Evolutionary conservation across 139 green algal species (phyloP).

Genomic region (Eudorina sp.): DNA sequence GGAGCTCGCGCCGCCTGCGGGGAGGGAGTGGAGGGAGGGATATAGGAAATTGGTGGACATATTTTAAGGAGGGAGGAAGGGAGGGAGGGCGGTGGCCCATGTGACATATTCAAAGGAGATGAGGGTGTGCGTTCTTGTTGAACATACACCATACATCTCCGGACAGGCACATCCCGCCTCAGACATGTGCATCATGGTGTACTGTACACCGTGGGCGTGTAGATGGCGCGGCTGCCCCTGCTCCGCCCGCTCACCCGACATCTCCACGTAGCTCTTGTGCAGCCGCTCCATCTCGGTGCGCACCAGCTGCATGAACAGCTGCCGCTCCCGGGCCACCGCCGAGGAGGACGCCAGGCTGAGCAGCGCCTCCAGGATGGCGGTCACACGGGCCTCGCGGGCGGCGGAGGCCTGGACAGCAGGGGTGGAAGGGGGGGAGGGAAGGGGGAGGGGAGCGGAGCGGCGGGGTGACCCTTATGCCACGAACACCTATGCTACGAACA

Average conservation of each 20-base stretch:
- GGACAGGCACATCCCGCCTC: no score
- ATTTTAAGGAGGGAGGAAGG: no score
- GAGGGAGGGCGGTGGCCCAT: no score
- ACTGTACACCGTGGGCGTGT: no score
- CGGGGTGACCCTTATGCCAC: no score
- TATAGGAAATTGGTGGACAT: not conserved
- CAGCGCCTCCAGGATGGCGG: slow-evolving; percentile 54
- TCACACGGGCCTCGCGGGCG: slow-evolving; percentile 56
- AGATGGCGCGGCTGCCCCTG: no score
- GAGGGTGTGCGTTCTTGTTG: no score
- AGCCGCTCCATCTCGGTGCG: slow-evolving; percentile 79
- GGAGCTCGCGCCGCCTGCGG: not conserved
- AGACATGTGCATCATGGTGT: no score
- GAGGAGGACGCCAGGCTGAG: slow-evolving; percentile 55
- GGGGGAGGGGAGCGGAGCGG: not conserved
- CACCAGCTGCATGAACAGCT: slow-evolving; percentile 90
- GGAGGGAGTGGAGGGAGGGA: not conserved
- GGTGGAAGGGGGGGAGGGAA: not conserved
- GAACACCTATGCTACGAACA: no score
- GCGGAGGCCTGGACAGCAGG: not conserved
- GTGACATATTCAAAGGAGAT: no score
- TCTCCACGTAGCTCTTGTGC: slow-evolving; percentile 58
- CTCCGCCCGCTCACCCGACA: slow-evolving; percentile 57
- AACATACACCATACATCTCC: no score
- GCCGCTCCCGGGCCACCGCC: slow-evolving; percentile 82